Conservation (phyloP, 2,329 filamentous ascomycete species). For the Penicillium frequentans region DNA sequence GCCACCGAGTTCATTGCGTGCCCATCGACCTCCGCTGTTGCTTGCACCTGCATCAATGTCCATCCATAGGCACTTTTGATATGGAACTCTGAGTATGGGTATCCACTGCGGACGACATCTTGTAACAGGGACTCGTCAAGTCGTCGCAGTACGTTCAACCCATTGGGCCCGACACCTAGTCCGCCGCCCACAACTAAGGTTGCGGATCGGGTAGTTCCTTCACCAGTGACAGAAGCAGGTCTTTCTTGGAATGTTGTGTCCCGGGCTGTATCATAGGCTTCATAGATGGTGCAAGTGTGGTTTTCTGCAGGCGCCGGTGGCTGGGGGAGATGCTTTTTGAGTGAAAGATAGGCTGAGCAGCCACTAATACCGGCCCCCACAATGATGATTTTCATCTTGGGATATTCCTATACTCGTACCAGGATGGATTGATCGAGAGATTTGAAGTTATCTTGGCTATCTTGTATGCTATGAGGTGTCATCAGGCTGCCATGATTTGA, state of each 20-base stretch:
- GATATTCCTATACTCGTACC: background rate
- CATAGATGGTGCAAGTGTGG: constrained; percentile 41
- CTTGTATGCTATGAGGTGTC: background rate
- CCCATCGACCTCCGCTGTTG: constrained; percentile 2
- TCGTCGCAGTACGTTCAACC: constrained; percentile 39
- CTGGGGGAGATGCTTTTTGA: constrained; percentile 41
- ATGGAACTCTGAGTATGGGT: constrained; percentile 32
- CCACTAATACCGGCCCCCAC: constrained; percentile 46
- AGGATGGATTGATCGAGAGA: background rate
- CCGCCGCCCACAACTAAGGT: constrained; percentile 40
- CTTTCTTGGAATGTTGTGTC: constrained; percentile 21
- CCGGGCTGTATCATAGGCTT: constrained; percentile 38
- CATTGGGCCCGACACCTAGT: constrained; percentile 42
- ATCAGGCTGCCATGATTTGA: background rate
- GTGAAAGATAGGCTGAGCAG: constrained; percentile 39
- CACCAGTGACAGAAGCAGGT: constrained; percentile 1
- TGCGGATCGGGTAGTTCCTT: constrained; percentile 30
- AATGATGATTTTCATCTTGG: constrained; percentile 44
- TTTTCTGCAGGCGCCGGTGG: constrained; percentile 11
- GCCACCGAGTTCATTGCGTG: constrained; percentile 32
- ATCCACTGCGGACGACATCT: constrained; percentile 35
- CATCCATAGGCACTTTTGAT: constrained; percentile 38
- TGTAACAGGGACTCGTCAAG: constrained; percentile 36
- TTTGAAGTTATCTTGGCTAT: background rate
- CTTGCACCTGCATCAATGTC: constrained; percentile 28